Evolutionary conservation across 2,329 filamentous ascomycete genomes (phyloP), one percentile per base, ranked within the genome.

Genomic region (Bipolaris zeicola): DNA sequence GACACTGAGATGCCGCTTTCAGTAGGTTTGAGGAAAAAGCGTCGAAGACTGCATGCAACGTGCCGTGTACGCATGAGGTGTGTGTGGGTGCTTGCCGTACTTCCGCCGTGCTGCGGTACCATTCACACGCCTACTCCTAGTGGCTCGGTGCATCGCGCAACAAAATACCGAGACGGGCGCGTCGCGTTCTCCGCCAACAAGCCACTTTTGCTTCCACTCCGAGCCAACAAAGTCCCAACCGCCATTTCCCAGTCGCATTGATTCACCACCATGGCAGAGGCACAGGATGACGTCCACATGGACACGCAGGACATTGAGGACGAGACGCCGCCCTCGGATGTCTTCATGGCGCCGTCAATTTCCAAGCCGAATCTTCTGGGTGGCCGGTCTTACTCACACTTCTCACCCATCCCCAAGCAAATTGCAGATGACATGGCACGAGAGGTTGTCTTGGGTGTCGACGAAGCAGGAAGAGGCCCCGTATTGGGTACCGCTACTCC

Each of bases 391-490:
- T 82, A 83, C 61, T 78, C 80, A 8, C 76, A 82, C 60, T 79
- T 78, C 54, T 81, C 80, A 10, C 67, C 76, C 1, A 75, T 82
- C 14, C 80, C 81, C 4, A 54, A 68, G 38, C 66, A 69, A 14
- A 70, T 82, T 16, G 60, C 68, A 18, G 63, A 76, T 6, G 76
- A 81, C 62, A 77, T 78, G 74, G 69, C 71, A 16, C 83, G 81
- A 54, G 83, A 87, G 70, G 95, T 91, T 76, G 88, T 90, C 18
- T 83, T 98, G 20, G 94, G 94, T 60, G 89, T 98, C 48, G 94
- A 98, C 76, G 94, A 98, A 81, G 94, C 94, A 65, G 94, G 94
- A 43, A 87, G 94, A 70, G 94, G 94, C 1, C 94, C 94, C 22
- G 94, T 97, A n/a, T 85, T 98, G 11, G 94, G 91, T 65, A 88